Base-by-base conservation (phyloP, 1,284 basidiomycete species). In the Boletellus deceptivus region DNA sequence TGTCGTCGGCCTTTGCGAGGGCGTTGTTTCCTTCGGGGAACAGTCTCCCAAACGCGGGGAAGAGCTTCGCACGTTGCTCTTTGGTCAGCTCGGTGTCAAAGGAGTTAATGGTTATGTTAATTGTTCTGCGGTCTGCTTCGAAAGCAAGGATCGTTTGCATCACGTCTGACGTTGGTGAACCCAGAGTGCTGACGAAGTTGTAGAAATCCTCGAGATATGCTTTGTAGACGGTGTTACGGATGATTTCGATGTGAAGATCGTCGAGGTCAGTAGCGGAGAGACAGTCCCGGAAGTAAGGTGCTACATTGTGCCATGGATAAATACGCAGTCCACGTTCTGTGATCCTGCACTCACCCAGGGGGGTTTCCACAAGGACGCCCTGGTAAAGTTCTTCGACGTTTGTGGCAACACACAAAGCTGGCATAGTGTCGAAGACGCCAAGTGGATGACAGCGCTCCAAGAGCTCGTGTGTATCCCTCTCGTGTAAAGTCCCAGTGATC, bases 91-190 rank as follows among this genome's bases (percentile, higher is more conserved):
- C 91, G 10, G 97, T 98, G 58, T 90, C 90, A 70, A 99, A 97
- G 22, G 96, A 98, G 78, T 99, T 99, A 78, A 99, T 93, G 33
- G 97, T 98, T 71, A 99, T 98, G 75, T 99, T 99, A 71, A 99
- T 89, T 3, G 93, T 90, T 46, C 97, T 85, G 35, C 96, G 83
- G 73, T 99, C 96, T 27, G 97, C 97, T 76, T 99, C 97, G 65
- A 99, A 99, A 7, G 89, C 79, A 48, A 99, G 85, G 59, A 98
- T 91, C 37, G 78, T 79, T 53, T 85, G 80, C 95, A 98, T 98
- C 58, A 93, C 84, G 46, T 95, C 92, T 17, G 82, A 78, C 3
- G 95, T 98, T 1, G 94, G 90, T 9, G 84, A 80, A 27, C 92
- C 90, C 18, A 99, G 75, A 4, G 85, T 82, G 48, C 80, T 72